phyloP scores from a whole-genome alignment of 129 eudicot species.

The Pulicaria dysenterica region DNA sequence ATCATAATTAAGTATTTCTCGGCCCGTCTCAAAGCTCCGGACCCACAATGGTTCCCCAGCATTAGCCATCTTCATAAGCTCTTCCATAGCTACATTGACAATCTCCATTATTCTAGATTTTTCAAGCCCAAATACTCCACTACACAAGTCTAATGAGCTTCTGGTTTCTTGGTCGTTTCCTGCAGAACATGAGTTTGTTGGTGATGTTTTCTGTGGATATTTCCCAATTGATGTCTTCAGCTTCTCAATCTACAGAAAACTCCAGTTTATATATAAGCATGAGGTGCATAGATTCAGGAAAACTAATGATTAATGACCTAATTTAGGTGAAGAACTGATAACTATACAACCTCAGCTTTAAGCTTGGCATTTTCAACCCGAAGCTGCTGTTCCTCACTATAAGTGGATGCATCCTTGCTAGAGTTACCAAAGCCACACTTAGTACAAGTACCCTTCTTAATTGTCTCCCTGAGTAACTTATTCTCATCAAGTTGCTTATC shows the following conservation, averaged over 20 bases:
- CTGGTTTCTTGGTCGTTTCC: conserved; percentile 61
- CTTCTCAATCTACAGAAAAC: conserved; percentile 66
- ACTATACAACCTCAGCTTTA: conserved; percentile 71
- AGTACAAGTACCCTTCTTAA: conserved; percentile 63
- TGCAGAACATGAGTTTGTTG: conserved; percentile 53
- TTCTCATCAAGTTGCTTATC: conserved; percentile 85
- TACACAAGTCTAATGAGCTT: conserved; percentile 67
- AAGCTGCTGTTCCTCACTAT: conserved; percentile 67
- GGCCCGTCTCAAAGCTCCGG: conserved; percentile 79
- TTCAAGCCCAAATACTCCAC: conserved; percentile 69
- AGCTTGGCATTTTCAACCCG: conserved; percentile 80
- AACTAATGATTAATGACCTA: not conserved
- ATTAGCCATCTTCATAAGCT: conserved; percentile 73
- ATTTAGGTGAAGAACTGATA: not conserved
- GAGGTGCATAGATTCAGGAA: conserved; percentile 7
- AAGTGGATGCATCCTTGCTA: conserved; percentile 41
- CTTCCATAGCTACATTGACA: conserved; percentile 60
- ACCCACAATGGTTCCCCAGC: conserved; percentile 89
- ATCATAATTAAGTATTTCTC: conserved; percentile 93
- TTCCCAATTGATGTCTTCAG: conserved; percentile 66
- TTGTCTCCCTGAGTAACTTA: conserved; percentile 64
- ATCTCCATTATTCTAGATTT: conserved; percentile 60
- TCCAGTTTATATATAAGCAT: conserved; percentile 1
- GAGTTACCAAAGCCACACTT: conserved; percentile 73
- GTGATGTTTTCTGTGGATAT: conserved; percentile 54